A percentile compares a stretch with the other conserved stretches of the same genome.
Conservation (phyloP, 306 rosid genomes). For the Fragaria iinumae region DNA sequence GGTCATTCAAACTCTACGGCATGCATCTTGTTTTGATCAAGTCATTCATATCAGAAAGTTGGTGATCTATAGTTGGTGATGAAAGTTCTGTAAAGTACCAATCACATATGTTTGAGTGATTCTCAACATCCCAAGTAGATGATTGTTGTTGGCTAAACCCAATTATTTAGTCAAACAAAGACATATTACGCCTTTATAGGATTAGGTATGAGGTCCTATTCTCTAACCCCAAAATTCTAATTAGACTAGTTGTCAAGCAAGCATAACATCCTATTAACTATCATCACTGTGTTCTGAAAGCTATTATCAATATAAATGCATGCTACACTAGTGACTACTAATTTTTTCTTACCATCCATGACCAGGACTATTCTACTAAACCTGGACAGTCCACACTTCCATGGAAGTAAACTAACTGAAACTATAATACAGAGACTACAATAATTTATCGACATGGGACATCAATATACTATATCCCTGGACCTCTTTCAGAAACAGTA, state of each 20-base stretch:
- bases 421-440: not conserved
- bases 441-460: not conserved
- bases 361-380: not conserved
- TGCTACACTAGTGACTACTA: not conserved
- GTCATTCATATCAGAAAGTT: not conserved
- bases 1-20: not conserved
- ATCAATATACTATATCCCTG: not conserved
- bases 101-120: constrained; percentile 7
- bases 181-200: constrained; percentile 10
- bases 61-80: not conserved
- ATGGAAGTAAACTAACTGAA: not conserved
- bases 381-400: not conserved
- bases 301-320: not conserved
- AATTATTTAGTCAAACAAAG: constrained; percentile 8
- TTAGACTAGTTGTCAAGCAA: constrained; percentile 1
- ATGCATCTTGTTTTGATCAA: not conserved
- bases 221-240: not conserved
- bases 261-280: constrained; percentile 15
- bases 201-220: constrained; percentile 13
- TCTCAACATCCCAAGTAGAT: constrained; percentile 7
- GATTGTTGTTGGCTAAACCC: constrained; percentile 14
- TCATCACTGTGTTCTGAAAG: not conserved
- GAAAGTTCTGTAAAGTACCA: not conserved
- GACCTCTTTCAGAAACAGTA: constrained; percentile 1
- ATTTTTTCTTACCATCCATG: constrained; percentile 1